phyloP scores from a whole-genome alignment of 768 basidiomycete genomes.

The Hygrocybe coccinea region DNA sequence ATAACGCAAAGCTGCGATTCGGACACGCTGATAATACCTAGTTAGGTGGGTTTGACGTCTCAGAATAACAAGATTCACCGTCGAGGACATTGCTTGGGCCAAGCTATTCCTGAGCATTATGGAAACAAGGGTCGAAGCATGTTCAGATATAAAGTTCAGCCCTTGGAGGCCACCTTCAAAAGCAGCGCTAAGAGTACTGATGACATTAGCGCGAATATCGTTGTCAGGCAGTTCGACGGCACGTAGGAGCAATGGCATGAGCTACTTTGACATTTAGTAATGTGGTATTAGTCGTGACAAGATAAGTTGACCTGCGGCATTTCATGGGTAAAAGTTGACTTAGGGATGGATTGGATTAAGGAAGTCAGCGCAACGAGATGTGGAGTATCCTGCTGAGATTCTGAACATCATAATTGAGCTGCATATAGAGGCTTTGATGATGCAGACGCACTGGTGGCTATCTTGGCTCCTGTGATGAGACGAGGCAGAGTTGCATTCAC shows the following conservation, averaged over 20 bases:
- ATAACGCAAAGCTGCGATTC: slow-evolving; percentile 69
- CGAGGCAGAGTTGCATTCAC: slow-evolving; percentile 67
- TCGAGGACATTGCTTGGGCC: slow-evolving; percentile 46
- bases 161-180: slow-evolving; percentile 54
- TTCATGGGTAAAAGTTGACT: slow-evolving; percentile 63
- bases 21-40: slow-evolving; percentile 59
- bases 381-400: slow-evolving; percentile 51
- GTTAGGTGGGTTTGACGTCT: slow-evolving; percentile 7
- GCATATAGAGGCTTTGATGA: neutral
- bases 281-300: neutral
- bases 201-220: slow-evolving; percentile 71
- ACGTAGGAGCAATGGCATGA: slow-evolving; percentile 83
- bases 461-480: slow-evolving; percentile 63
- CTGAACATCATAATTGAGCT: slow-evolving; percentile 28
- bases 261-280: slow-evolving; percentile 38
- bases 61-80: slow-evolving; percentile 36
- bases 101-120: slow-evolving; percentile 65
- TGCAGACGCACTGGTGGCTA: slow-evolving; percentile 43
- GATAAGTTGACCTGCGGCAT: slow-evolving; percentile 49
- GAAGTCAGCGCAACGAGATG: slow-evolving; percentile 81
- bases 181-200: slow-evolving; percentile 70
- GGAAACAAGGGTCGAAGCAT: slow-evolving; percentile 65
- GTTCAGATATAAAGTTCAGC: slow-evolving; percentile 52
- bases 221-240: slow-evolving; percentile 75
- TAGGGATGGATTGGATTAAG: slow-evolving; percentile 75